phyloP scores from a whole-genome alignment of 2,329 filamentous ascomycete genomes.

The Xylariales sp. region DNA sequence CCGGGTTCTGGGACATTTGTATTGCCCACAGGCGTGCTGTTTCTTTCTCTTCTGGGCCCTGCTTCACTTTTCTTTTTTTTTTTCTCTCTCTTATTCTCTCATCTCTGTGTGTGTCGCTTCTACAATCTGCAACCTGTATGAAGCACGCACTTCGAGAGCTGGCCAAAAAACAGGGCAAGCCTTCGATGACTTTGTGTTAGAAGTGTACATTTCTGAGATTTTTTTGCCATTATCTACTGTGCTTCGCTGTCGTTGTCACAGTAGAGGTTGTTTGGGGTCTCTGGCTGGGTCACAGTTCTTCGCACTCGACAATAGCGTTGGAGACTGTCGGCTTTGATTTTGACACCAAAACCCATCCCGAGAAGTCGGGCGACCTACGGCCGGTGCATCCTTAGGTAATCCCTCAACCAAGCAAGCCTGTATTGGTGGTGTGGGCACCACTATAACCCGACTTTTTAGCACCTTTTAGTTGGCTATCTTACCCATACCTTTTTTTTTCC shows the following conservation, averaged over 20 bases:
- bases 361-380: constrained; percentile 14
- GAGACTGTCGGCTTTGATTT: constrained; percentile 17
- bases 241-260: neutral
- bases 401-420: constrained; percentile 10
- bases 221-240: constrained; percentile 14
- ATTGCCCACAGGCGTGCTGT: constrained; percentile 2
- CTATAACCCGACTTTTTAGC: constrained; percentile 34
- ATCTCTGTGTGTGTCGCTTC: neutral
- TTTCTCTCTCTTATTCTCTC: neutral
- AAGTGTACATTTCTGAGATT: constrained; percentile 18
- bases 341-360: constrained; percentile 6
- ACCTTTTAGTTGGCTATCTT: constrained; percentile 26
- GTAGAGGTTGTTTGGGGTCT: constrained; percentile 8
- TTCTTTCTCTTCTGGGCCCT: neutral
- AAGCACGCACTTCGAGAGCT: constrained; percentile 16
- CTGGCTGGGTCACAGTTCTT: constrained; percentile 28
- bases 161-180: constrained; percentile 2
- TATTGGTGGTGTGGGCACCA: constrained; percentile 37
- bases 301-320: constrained; percentile 20
- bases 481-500: constrained; percentile 8
- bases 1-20: neutral
- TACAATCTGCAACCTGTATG: constrained; percentile 31
- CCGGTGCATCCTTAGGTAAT: constrained; percentile 36
- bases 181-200: constrained; percentile 8
- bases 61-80: neutral